Conservation (phyloP, 257 asterid species). For the Craterostigma plantagineum region DNA sequence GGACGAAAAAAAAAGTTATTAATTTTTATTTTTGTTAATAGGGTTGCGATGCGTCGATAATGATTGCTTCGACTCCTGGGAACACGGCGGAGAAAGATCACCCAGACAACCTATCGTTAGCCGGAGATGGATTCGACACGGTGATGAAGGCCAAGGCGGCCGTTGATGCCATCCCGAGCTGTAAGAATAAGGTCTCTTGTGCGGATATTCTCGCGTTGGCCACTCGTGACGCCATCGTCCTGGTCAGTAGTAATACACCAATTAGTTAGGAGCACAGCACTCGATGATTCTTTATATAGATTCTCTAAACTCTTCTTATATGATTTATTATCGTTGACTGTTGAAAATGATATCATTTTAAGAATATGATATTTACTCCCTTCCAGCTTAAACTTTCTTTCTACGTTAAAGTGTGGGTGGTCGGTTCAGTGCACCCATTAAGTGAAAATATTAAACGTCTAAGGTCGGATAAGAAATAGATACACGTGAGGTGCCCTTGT, state of each 20-base stretch:
- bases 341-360: background rate
- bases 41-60: conserved; percentile 86
- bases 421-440: no score
- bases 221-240: conserved; percentile 51
- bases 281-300: no score
- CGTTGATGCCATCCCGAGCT: conserved; percentile 33
- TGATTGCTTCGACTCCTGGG: conserved; percentile 40
- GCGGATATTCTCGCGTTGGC: conserved; percentile 90
- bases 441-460: no score
- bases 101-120: conserved; percentile 63
- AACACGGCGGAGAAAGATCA: conserved; percentile 77
- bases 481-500: no score
- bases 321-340: no score
- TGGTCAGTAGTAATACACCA: conserved; percentile 20
- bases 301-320: no score
- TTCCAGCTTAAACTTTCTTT: background rate
- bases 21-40: no score
- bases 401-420: no score
- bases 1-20: no score
- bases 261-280: no score
- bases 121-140: conserved; percentile 95
- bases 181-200: conserved; percentile 66
- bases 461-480: no score
- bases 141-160: conserved; percentile 80
- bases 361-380: background rate